phyloP scores from a whole-genome alignment of 2,329 filamentous ascomycete genomes.

The Fusarium avenaceum region DNA sequence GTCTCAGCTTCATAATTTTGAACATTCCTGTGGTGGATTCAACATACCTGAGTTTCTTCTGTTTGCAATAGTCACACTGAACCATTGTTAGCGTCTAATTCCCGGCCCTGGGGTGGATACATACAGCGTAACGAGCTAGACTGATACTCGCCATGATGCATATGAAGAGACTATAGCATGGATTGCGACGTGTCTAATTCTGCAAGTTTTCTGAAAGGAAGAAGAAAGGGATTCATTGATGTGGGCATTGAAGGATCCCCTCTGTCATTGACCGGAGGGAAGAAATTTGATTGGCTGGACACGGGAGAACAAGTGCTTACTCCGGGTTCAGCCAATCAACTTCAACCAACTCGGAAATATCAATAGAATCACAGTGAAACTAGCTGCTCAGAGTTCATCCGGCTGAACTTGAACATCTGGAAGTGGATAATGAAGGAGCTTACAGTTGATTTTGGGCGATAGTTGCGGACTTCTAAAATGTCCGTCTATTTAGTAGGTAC shows the following conservation, averaged over 20 bases:
- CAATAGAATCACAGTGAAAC: rapidly evolving
- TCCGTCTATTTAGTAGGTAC: no score
- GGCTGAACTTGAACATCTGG: neutral
- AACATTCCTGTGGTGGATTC: no score
- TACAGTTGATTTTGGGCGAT: no score
- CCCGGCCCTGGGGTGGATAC: neutral
- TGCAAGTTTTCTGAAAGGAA: no score
- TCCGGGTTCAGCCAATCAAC: constrained; percentile 13
- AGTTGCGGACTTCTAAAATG: neutral
- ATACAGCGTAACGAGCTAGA: constrained; percentile 14
- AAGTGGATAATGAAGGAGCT: no score
- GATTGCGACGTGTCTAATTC: no score
- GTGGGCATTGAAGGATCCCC: neutral
- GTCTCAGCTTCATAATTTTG: no score
- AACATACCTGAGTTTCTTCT: constrained; percentile 13
- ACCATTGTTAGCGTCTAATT: neutral
- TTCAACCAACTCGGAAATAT: neutral
- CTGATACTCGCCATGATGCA: rapidly evolving
- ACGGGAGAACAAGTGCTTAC: neutral
- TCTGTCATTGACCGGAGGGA: neutral
- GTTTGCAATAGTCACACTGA: constrained; percentile 21
- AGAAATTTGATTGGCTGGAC: neutral
- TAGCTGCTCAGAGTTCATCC: neutral
- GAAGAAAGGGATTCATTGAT: neutral
- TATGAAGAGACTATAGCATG: no score